These are phyloP conservation scores for Mycena olivaceomarginata DNA, from an alignment of 768 basidiomycete genomes.

Conservation along the genomic window DNA sequence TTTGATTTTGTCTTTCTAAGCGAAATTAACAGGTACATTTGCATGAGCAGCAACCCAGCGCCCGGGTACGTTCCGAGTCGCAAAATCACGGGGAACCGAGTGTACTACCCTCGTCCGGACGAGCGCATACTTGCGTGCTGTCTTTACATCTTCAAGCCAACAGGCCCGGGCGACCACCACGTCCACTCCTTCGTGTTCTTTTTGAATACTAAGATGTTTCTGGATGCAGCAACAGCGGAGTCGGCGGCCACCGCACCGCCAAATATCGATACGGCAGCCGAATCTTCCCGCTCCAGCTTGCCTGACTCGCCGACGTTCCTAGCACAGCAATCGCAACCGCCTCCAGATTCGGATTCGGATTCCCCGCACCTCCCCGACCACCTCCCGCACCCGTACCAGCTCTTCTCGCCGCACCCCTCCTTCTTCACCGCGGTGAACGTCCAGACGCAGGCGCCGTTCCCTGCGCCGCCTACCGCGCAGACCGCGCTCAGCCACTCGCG, in stretches of 20 bases:
- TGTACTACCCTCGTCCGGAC: constrained; percentile 67
- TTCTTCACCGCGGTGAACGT: constrained; percentile 38
- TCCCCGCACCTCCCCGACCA: constrained; percentile 8
- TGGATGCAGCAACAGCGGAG: constrained; percentile 36
- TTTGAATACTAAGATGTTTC: constrained; percentile 65
- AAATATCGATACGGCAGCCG: background rate
- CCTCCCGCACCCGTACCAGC: constrained; percentile 29
- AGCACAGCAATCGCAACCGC: background rate
- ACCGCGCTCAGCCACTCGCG: constrained; percentile 27
- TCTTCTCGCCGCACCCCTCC: constrained; percentile 36
- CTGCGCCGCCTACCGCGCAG: constrained; percentile 19
- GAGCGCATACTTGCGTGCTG: constrained; percentile 72
- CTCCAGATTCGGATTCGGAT: background rate
- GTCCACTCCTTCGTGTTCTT: constrained; percentile 72
- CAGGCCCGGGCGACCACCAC: constrained; percentile 58
- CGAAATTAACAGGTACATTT: constrained; percentile 58
- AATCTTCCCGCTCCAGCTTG: background rate
- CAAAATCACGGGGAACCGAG: constrained; percentile 48
- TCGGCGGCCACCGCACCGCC: background rate
- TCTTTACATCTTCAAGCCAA: constrained; percentile 66
- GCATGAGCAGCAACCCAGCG: constrained; percentile 71
- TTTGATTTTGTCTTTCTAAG: background rate
- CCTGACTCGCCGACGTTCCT: background rate
- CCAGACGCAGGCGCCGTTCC: constrained; percentile 30
- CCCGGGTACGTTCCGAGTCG: constrained; percentile 61